Base-by-base conservation (phyloP, 805 yeast genomes). In the Schwanniomyces yamadae region DNA sequence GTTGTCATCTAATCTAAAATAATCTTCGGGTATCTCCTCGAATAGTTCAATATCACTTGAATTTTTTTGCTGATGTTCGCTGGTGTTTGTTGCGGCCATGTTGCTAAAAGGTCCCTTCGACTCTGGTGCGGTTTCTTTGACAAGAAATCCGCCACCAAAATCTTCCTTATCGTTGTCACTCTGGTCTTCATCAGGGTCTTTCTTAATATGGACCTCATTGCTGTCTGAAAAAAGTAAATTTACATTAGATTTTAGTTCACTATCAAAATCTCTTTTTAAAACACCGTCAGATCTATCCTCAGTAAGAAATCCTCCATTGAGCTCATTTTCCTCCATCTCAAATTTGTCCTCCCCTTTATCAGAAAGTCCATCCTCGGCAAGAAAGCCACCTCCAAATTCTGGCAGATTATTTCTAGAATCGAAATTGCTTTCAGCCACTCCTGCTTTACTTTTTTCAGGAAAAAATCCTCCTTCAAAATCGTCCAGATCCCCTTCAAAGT, bases 81-180 rank as follows among this genome's bases (percentile, higher is more conserved):
- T 31, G 2, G 5, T 22, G 8, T 28, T 16, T 8, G 15, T 9
- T 6, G n/a, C n/a, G n/a, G n/a, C n/a, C n/a, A n/a, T n/a, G n/a
- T n/a, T n/a, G 7, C 7, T 8, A 12, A 12, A 6, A 12, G 28
- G 14, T 12, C 7, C 36, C 38, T 7, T 34, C 24, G n/a, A n/a
- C n/a, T n/a, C n/a, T n/a, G n/a, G n/a, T n/a, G n/a, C n/a, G 21
- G 27, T 26, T 16, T 45, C 53, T 4, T 43, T 43, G 14, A 41
- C 34, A 29, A 46, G 24, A 38, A 45, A 52, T 17, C 54, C 60
- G 10, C 55, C 51, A 15, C 36, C 48, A 14, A 40, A 49, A 16
- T 41, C 51, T 20, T 38, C 48, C 8, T 39, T 40, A 14, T 19
- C 3, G 13, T 9, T 9, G 5, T 26, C 31, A 36, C 15, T n/a